Evolutionary conservation across 2,329 filamentous ascomycete genomes (phyloP), one percentile per base, ranked within the genome.

Genomic region (Stachybotrys elegans): DNA sequence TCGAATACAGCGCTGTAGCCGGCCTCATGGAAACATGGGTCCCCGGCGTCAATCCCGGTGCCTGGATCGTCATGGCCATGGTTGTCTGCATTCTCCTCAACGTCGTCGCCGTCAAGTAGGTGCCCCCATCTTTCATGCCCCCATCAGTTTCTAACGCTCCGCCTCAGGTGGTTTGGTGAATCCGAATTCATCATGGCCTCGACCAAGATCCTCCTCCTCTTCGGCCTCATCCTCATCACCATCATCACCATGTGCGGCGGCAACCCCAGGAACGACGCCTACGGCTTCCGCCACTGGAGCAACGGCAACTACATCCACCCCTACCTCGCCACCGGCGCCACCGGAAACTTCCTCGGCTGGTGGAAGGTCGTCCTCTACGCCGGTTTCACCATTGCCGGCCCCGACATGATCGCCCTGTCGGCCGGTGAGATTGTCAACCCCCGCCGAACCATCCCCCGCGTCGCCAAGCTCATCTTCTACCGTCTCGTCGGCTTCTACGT

Each of bases 391-490:
- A 78, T 76, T 3, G 73, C 81, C 44, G 73, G 73, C 4, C 78
- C 79, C 0, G 79, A 83, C 50, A 82, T 81, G 51, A 72, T 83
- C 19, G 64, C 68, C 11, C 76, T 74, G 44, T 84, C 83, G 0
- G 81, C 81, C 4, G 81, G 78, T 12, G 83, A 86, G 58, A 74
- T 82, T 2, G 73, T 82, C 50, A 83, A 84, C 53, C 83, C 83
- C 1, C 77, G 82, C 14, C 66, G 66, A 19, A 75, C 81, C 16
- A 76, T 89, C 59, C 84, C 84, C 1, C 78, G 74, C 46, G 84
- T 84, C 2, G 87, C 78, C 60, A 85, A 85, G 47, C 78, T 80
- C 35, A 83, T 87, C 6, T 86, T 87, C 64, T 86, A 84, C 60
- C 80, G 85, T 41, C 68, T 88, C 27, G 80, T 81, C 1, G 66